Evolutionary conservation across 352 stramenopile species (phyloP), one percentile per base, ranked within the genome.

Genomic region (Phytophthora meadii): DNA sequence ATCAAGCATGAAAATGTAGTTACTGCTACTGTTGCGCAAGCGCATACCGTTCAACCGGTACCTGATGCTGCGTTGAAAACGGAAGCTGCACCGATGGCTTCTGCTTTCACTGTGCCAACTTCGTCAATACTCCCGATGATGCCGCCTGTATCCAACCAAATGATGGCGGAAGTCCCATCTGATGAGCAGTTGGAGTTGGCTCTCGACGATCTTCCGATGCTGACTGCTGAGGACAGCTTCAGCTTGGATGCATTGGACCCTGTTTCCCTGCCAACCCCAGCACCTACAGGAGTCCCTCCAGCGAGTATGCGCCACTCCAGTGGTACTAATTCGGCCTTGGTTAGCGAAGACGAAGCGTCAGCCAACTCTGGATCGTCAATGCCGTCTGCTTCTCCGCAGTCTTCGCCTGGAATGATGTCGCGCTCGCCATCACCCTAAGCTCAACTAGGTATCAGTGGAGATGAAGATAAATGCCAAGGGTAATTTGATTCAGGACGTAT

Each of bases 141-240:
- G 58, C 63, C 63, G 4, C 48, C 63, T 24, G 64, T 74, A 7
- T 68, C 68, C 15, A 79, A 62, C 48, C 63, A 77, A 39, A 69
- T 79, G 40, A 76, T 76, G 46, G 50, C 36, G 2, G 72, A 70
- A 25, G 76, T 90, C n/a, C 69, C 79, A 6, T 90, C 84, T 3
- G 79, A 92, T 32, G 84, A 92, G 56, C 84, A 92, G 53, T 68
- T 92, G 22, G 84, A 92, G 44, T 79, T 84, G 57, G 84, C 68
- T 36, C 72, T 92, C 7, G 84, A 90, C 44, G 84, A 92, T 51
- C 64, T 92, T 24, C 84, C 84, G 24, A 84, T 92, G 68, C 79
- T 92, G 17, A 82, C 90, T 72, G 77, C 80, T 7, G 84, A 92
- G 51, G 80, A 88, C 44, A 84, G 78, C 53, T 71, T 92, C 32